These are phyloP conservation scores for Lentinula guzmanii DNA, from an alignment of 768 basidiomycete genomes.

Conservation along the genomic window DNA sequence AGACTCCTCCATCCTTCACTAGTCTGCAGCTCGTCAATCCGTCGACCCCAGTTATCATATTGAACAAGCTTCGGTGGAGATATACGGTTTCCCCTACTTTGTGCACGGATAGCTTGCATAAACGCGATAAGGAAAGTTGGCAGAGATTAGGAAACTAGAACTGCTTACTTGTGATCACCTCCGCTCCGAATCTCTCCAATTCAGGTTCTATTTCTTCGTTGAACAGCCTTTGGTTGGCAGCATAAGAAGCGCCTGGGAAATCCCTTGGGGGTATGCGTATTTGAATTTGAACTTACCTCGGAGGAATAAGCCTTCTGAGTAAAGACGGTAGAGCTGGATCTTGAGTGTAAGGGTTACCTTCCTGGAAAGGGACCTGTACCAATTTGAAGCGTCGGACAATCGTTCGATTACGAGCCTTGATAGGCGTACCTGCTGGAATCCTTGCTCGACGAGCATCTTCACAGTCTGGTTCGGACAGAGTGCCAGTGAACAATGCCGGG, in stretches of 20 bases:
- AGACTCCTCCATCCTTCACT: conserved; percentile 70
- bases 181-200: conserved; percentile 50
- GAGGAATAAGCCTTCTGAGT: conserved; percentile 51
- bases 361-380: conserved; percentile 42
- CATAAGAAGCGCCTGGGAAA: not conserved
- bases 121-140: not conserved
- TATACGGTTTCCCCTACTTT: conserved; percentile 35
- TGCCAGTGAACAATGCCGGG: too few species aligned
- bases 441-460: conserved; percentile 58
- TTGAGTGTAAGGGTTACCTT: conserved; percentile 53
- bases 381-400: not conserved
- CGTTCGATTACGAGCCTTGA: conserved; percentile 15
- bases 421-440: conserved; percentile 47
- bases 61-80: conserved; percentile 52
- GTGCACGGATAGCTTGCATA: conserved; percentile 48
- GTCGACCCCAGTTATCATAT: conserved; percentile 69
- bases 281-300: conserved; percentile 22
- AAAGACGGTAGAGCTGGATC: conserved; percentile 61
- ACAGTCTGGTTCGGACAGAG: too few species aligned
- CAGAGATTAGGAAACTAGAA: not conserved
- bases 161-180: conserved; percentile 45
- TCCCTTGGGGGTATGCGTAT: not conserved
- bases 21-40: conserved; percentile 60
- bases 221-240: conserved; percentile 26
- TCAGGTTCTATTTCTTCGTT: conserved; percentile 48